Evolutionary conservation across 1,284 basidiomycete genomes (phyloP).

Genomic region (Lignosus rhinocerotis): DNA sequence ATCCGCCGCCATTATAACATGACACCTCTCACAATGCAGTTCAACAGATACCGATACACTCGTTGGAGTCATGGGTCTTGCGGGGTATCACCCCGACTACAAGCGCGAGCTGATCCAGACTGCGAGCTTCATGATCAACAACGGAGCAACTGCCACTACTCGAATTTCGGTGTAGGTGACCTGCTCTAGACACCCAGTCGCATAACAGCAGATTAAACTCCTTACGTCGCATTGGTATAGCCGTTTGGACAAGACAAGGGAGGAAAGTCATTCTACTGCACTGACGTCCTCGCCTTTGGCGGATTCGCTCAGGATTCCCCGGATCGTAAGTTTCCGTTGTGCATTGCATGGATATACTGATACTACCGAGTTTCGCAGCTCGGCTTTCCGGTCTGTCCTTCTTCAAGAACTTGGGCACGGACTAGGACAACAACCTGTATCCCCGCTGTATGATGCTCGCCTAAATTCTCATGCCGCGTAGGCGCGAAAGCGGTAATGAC

Average conservation of each 20-base stretch:
- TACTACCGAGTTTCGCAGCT: not conserved
- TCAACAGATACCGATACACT: conserved; percentile 14
- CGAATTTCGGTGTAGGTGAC: too few species aligned
- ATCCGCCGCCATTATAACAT: not conserved
- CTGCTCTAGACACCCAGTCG: too few species aligned
- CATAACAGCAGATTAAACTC: too few species aligned
- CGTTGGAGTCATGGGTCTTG: conserved; percentile 17
- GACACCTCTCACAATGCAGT: not conserved
- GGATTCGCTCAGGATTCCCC: conserved; percentile 9
- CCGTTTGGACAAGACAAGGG: conserved; percentile 4
- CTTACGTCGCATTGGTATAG: too few species aligned
- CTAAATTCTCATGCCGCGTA: too few species aligned
- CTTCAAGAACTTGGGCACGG: conserved; percentile 6
- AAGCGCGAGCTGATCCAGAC: conserved; percentile 1
- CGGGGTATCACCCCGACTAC: conserved; percentile 15
- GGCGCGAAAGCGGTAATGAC: too few species aligned
- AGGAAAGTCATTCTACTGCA: conserved; percentile 14
- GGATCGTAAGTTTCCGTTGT: not conserved
- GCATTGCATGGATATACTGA: too few species aligned
- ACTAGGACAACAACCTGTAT: too few species aligned
- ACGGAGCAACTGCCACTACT: too few species aligned
- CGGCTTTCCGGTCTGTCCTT: conserved; percentile 18
- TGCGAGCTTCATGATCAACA: not conserved
- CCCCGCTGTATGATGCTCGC: too few species aligned
- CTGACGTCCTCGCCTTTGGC: conserved; percentile 17